Evolutionary conservation across 73 alveolate species (phyloP).

Genomic region (Urostyla sp.): DNA sequence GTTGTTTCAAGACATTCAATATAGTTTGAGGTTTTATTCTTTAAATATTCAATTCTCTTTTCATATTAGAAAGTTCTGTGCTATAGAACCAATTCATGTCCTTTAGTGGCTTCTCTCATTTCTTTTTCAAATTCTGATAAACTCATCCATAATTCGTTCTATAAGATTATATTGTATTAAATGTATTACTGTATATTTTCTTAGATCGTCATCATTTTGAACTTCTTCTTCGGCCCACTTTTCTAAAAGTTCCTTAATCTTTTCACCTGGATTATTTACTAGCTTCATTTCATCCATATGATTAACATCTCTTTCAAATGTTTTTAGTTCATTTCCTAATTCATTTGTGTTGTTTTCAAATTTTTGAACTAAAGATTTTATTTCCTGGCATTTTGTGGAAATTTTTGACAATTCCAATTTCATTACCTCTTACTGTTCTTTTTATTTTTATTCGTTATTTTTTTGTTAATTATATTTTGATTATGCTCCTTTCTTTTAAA

Average conservation of each 20-base stretch:
- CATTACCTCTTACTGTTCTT: too few relatives aligned
- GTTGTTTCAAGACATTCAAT: constrained; percentile 34
- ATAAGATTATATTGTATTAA: too few relatives aligned
- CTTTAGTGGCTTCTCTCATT: constrained; percentile 32
- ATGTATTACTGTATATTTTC: constrained; percentile 21
- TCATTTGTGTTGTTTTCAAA: constrained; percentile 46
- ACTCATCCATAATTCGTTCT: constrained; percentile 47
- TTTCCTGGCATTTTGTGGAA: too few relatives aligned
- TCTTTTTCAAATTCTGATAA: constrained; percentile 47
- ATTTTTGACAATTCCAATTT: too few relatives aligned
- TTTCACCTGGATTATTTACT: constrained; percentile 16
- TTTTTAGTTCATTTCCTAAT: constrained; percentile 1
- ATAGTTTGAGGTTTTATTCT: constrained; percentile 30
- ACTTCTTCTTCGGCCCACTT: constrained; percentile 34
- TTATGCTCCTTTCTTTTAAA: too few relatives aligned
- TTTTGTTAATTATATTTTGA: too few relatives aligned
- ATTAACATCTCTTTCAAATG: constrained; percentile 31
- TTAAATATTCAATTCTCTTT: constrained; percentile 26
- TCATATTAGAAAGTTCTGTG: constrained; percentile 16
- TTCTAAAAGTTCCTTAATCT: background rate
- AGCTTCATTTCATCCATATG: constrained; percentile 7
- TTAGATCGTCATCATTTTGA: constrained; percentile 19
- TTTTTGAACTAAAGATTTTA: background rate
- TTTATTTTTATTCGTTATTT: too few relatives aligned
- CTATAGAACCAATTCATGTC: constrained; percentile 27